These are phyloP conservation scores for Prunus mongolica DNA, from an alignment of 306 rosid genomes.

Conservation along the genomic window DNA sequence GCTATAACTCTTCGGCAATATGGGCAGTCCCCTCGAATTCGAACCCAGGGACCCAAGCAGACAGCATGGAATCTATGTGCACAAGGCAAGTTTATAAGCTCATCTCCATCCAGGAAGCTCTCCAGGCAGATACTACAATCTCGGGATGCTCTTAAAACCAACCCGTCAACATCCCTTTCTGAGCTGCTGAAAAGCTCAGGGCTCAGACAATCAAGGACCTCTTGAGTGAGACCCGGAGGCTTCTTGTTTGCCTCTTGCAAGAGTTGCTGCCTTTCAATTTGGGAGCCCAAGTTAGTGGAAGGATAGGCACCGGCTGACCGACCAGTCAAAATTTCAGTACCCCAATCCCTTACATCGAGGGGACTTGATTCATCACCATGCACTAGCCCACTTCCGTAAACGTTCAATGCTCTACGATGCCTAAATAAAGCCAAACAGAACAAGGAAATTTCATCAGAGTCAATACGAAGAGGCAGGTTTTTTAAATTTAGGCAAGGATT, in stretches of 20 bases:
- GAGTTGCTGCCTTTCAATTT: conserved; percentile 40
- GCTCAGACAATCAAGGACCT: conserved; percentile 53
- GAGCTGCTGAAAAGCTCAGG: conserved; percentile 42
- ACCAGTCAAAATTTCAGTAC: conserved; percentile 29
- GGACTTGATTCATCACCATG: conserved; percentile 13
- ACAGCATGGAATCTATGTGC: conserved; percentile 67
- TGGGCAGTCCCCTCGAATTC: conserved; percentile 75
- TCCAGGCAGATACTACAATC: conserved; percentile 94
- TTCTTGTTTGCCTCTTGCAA: conserved; percentile 42
- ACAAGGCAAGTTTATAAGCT: conserved; percentile 62
- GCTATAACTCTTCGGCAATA: conserved; percentile 63
- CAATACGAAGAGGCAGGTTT: neutral
- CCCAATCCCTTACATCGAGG: conserved; percentile 27
- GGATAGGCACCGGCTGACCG: conserved; percentile 20
- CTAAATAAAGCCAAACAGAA: conserved; percentile 14
- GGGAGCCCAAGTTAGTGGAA: conserved; percentile 42
- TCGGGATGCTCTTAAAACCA: conserved; percentile 25
- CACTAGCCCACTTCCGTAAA: neutral
- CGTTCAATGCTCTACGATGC: conserved; percentile 22
- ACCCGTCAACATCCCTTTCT: conserved; percentile 12
- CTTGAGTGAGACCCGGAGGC: conserved; percentile 74
- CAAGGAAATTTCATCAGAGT: conserved; percentile 10
- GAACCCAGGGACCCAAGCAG: conserved; percentile 84
- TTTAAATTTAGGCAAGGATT: neutral
- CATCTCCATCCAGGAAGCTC: conserved; percentile 56